Evolutionary conservation across 2,329 filamentous ascomycete genomes (phyloP), one percentile per base, ranked within the genome.

Genomic region (Epichloe uncinata): DNA sequence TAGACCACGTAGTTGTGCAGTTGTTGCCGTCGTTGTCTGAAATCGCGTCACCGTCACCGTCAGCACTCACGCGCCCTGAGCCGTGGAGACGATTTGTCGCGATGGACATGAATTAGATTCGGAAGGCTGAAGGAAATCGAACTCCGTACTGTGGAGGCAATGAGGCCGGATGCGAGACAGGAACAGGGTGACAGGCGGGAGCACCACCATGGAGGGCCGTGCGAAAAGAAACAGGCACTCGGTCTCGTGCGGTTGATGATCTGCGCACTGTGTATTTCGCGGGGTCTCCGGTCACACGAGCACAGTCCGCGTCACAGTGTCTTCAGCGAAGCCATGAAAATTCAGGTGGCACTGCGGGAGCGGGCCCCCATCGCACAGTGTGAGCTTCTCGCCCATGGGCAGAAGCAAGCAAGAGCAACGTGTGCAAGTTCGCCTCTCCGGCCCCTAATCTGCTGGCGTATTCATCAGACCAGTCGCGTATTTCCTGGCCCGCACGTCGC

Each of bases 391-490:
- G 8, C 26, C 35, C 35, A 20, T 20, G 16, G 20, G 18, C 7
- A 42, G n/a, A 42, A 42, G 20, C 18, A 42, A n/a, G 15, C 8
- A 35, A 30, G n/a, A 33, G 13, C 18, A 41, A 9, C 26, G 26
- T 9, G 26, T 9, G 8, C 26, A 30, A 13, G 18, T 18, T 18
- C 18, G 18, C 18, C 18, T 18, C 18, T 3, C 3, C 18, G 3
- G 18, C 18, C 18, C 18, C 18, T 18, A 18, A 18, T 26, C 26
- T n/a, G 37, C 48, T 16, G 36, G 58, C 58, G 60, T 61, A 61
- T 42, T 54, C 50, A 43, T 60, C 54, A 59, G 57, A 48, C 58
- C 54, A 58, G 50, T 12, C 43, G 55, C 60, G 60, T 61, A 63
- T 41, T 51, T 61, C 48, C 57, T 40, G 43, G 56, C 48, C 58